Base-by-base conservation (phyloP, 169 alveolate genomes). In the Ichthyophthirius multifiliis region DNA sequence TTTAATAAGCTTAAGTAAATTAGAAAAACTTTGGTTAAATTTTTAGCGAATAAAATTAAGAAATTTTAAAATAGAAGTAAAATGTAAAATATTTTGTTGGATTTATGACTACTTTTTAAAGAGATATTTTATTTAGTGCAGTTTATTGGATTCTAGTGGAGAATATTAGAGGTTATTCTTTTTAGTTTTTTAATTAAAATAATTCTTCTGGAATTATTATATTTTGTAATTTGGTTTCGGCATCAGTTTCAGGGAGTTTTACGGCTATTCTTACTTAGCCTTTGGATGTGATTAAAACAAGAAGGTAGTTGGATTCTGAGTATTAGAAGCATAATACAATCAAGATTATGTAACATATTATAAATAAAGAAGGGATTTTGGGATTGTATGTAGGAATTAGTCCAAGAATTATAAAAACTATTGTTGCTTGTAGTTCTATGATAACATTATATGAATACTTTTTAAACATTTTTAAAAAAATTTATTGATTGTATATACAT, bases 121-220 rank as follows among this genome's bases (percentile, higher is more conserved):
- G 80, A 55, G 80, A 81, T 73, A 64, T 71, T 3, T 37, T 67
- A 46, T 81, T 71, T 55, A 46, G 75, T 23, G 44, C 75, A 30
- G 45, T 81, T n/a, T 81, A 81, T 71, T 81, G 86, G 86, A 41
- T 65, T 37, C 67, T 81, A 23, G 55, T 67, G 30, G 86, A 81
- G 15, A 81, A 81, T 81, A 35, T 81, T 13, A 74, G 76, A 37
- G 55, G n/a, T n/a, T n/a, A 55, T 2, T 75, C 65, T 30, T 10
- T 79, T 27, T 41, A 43, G 13, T 35, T 32, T 39, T 16, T 41
- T 15, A n/a, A n/a, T n/a, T n/a, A n/a, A n/a, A n/a, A n/a, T n/a
- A n/a, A n/a, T n/a, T n/a, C n/a, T n/a, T n/a, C n/a, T n/a, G n/a
- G n/a, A n/a, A n/a, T n/a, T n/a, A n/a, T n/a, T n/a, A n/a, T n/a